Evolutionary conservation across 176 grass and related monocot species (phyloP).

Genomic region (Musa beccarii): DNA sequence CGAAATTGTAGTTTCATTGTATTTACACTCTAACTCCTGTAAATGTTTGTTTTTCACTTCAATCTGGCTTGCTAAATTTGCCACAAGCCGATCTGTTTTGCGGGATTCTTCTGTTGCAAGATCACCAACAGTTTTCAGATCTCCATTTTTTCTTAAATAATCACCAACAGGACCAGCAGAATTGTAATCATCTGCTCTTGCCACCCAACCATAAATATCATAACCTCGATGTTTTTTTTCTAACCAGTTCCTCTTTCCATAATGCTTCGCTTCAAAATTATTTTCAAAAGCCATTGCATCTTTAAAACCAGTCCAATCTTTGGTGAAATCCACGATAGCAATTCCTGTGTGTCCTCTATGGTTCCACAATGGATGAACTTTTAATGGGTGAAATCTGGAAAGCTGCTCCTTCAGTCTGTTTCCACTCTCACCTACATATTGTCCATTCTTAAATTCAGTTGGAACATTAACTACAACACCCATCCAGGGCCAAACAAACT

Average conservation of each 20-base stretch:
- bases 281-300: slow-evolving; percentile 52
- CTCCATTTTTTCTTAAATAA: slow-evolving; percentile 40
- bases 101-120: slow-evolving; percentile 27
- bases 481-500: slow-evolving; percentile 59
- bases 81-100: slow-evolving; percentile 36
- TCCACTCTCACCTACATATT: slow-evolving; percentile 24
- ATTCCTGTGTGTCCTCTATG: slow-evolving; percentile 21
- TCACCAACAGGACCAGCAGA: slow-evolving; percentile 31
- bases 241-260: slow-evolving; percentile 32
- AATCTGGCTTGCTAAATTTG: slow-evolving; percentile 28
- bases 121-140: slow-evolving; percentile 35
- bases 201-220: slow-evolving; percentile 54
- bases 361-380: slow-evolving; percentile 28
- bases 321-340: slow-evolving; percentile 37
- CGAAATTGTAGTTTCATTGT: slow-evolving; percentile 26
- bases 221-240: slow-evolving; percentile 29
- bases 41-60: slow-evolving; percentile 31
- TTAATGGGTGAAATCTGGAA: slow-evolving; percentile 39
- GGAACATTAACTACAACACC: slow-evolving; percentile 45
- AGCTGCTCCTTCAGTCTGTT: slow-evolving; percentile 41
- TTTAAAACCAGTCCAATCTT: slow-evolving; percentile 42
- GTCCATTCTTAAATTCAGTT: slow-evolving; percentile 12
- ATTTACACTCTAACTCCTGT: slow-evolving; percentile 20
- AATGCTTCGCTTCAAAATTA: slow-evolving; percentile 25
- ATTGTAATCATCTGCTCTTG: slow-evolving; percentile 38